phyloP scores from a whole-genome alignment of 805 yeast genomes.

The Kodamaea hsintzibuensis region DNA sequence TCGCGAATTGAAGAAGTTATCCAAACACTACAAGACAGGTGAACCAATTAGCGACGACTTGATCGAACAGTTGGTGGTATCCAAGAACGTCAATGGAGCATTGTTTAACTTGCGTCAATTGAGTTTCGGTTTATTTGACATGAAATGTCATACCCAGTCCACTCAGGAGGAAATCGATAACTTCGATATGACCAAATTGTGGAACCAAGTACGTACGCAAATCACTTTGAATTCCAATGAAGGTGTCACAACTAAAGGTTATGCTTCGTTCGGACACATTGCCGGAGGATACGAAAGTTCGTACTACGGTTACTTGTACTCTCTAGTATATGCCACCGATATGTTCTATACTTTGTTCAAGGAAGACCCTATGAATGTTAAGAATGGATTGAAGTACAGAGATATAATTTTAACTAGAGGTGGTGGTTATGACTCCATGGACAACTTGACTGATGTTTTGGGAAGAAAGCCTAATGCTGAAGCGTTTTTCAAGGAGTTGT shows the following conservation, averaged over 20 bases:
- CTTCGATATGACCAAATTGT: slow-evolving; percentile 51
- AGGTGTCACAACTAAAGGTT: slow-evolving; percentile 60
- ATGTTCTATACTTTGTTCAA: slow-evolving; percentile 73
- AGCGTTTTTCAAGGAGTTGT: slow-evolving; percentile 69
- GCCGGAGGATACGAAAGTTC: slow-evolving; percentile 86
- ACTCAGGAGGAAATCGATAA: slow-evolving; percentile 41
- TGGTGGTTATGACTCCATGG: slow-evolving; percentile 70
- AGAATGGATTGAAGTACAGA: slow-evolving; percentile 66
- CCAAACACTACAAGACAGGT: slow-evolving; percentile 66
- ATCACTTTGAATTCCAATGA: slow-evolving; percentile 60
- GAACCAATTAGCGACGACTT: slow-evolving; percentile 57
- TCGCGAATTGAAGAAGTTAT: slow-evolving; percentile 55
- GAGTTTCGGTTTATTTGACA: slow-evolving; percentile 77
- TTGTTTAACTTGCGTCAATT: slow-evolving; percentile 71
- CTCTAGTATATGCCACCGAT: slow-evolving; percentile 83
- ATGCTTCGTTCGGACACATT: slow-evolving; percentile 74
- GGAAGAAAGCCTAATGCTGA: slow-evolving; percentile 75
- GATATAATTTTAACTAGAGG: slow-evolving; percentile 70
- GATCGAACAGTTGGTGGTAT: slow-evolving; percentile 55
- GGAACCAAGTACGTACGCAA: slow-evolving; percentile 70
- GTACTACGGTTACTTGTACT: slow-evolving; percentile 85
- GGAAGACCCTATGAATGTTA: slow-evolving; percentile 62
- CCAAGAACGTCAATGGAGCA: slow-evolving; percentile 79
- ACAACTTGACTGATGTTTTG: slow-evolving; percentile 60
- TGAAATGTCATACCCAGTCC: slow-evolving; percentile 59